Conservation (phyloP, 352 stramenopile genomes). For the Phytopythium delawarense region DNA sequence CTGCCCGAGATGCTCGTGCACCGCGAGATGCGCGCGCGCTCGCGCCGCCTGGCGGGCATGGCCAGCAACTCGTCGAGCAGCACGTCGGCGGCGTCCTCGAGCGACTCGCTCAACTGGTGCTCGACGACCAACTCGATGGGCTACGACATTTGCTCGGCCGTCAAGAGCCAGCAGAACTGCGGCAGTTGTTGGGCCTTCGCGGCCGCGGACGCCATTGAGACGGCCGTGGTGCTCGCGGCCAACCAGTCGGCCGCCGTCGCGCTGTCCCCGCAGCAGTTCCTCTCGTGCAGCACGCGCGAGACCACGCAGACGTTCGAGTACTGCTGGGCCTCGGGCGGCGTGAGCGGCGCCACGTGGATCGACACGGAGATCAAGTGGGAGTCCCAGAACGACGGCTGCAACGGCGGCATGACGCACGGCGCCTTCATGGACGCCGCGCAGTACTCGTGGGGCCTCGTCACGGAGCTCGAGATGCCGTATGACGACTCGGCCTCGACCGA, state of each 20-base stretch:
- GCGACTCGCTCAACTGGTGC: conserved; percentile 67
- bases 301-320: conserved; percentile 74
- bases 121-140: conserved; percentile 54
- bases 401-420: conserved; percentile 79
- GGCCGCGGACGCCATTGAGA: conserved; percentile 73
- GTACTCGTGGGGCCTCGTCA: conserved; percentile 55
- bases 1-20: conserved; percentile 57
- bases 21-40: conserved; percentile 35
- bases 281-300: conserved; percentile 60
- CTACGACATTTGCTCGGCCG: conserved; percentile 59
- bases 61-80: conserved; percentile 15
- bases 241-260: conserved; percentile 54
- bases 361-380: conserved; percentile 66
- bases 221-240: conserved; percentile 59
- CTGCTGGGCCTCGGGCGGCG: conserved; percentile 54
- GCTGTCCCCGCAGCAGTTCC: conserved; percentile 75
- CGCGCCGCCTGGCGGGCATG: conserved; percentile 22
- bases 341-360: conserved; percentile 51
- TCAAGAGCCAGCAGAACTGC: conserved; percentile 83
- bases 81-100: conserved; percentile 14
- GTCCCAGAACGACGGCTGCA: conserved; percentile 70
- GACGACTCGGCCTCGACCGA: conserved; percentile 28
- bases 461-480: conserved; percentile 73
- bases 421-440: conserved; percentile 71
- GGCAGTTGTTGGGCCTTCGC: conserved; percentile 83